A percentile compares a stretch with the other conserved stretches of the same genome.
Evolutionary conservation across 106 monocot species (phyloP).

Genomic region (Gastrodia elata): DNA sequence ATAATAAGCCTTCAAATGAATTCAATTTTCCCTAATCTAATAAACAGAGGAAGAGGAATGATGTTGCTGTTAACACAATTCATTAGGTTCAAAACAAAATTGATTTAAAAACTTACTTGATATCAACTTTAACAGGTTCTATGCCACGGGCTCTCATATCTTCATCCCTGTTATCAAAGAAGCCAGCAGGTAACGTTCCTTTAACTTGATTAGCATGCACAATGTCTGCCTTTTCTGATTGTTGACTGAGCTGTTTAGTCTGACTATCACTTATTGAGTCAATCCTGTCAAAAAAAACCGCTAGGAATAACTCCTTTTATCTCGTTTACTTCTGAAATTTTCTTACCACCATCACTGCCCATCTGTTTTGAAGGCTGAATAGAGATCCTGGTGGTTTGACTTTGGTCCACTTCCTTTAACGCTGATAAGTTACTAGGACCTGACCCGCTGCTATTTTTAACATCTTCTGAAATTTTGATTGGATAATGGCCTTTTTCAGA

Average conservation of each 20-base stretch:
- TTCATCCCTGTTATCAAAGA: slow-evolving; percentile 95
- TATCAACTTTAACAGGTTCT: slow-evolving; percentile 80
- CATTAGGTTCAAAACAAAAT: too few relatives aligned
- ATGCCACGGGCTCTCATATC: slow-evolving; percentile 96
- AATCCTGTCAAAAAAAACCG: slow-evolving; percentile 59
- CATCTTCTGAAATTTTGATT: slow-evolving; percentile 12
- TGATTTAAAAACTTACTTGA: slow-evolving; percentile 48
- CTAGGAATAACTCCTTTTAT: slow-evolving; percentile 45
- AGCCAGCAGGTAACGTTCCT: slow-evolving; percentile 80
- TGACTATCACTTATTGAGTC: slow-evolving; percentile 27
- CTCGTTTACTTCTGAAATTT: slow-evolving; percentile 19
- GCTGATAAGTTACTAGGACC: neutral
- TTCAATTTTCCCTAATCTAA: too few relatives aligned
- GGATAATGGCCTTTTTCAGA: slow-evolving; percentile 8
- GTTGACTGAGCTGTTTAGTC: slow-evolving; percentile 1
- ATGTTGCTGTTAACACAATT: too few relatives aligned
- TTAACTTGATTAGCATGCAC: slow-evolving; percentile 29
- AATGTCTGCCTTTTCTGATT: slow-evolving; percentile 3
- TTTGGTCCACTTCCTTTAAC: slow-evolving; percentile 3
- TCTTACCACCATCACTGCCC: slow-evolving; percentile 7
- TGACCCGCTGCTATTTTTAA: slow-evolving; percentile 9
- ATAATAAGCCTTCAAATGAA: too few relatives aligned
- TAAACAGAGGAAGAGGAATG: too few relatives aligned
- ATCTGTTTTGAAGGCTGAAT: slow-evolving; percentile 15
- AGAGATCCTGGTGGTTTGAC: slow-evolving; percentile 2